Conservation (phyloP, 768 basidiomycete species). For the Boletellus ananas region DNA sequence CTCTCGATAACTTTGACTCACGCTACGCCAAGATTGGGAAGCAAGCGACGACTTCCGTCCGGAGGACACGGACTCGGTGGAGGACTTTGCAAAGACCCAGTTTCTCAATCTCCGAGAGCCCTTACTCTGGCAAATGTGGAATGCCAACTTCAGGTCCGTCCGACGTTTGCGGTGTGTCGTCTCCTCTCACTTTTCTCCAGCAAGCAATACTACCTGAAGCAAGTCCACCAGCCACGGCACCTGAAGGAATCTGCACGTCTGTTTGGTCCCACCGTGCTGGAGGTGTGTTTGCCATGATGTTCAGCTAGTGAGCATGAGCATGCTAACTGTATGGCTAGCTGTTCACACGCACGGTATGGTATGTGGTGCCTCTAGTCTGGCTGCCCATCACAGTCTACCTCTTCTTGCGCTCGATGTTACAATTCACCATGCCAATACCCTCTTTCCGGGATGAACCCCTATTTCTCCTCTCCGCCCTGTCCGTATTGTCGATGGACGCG, state of each 20-base stretch:
- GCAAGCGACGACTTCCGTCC: slow-evolving; percentile 88
- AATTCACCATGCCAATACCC: slow-evolving; percentile 72
- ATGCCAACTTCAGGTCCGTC: slow-evolving; percentile 73
- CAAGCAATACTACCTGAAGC: slow-evolving; percentile 93
- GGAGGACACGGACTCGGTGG: slow-evolving; percentile 75
- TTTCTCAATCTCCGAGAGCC: slow-evolving; percentile 91
- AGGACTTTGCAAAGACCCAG: slow-evolving; percentile 84
- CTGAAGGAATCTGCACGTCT: slow-evolving; percentile 78
- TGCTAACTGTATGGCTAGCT: slow-evolving; percentile 40
- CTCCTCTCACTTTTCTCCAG: slow-evolving; percentile 34
- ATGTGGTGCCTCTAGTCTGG: slow-evolving; percentile 90
- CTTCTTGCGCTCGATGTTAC: slow-evolving; percentile 74
- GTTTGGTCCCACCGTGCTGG: slow-evolving; percentile 78
- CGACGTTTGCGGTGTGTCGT: neutral
- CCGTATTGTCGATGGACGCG: slow-evolving; percentile 46
- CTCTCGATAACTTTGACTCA: slow-evolving; percentile 8
- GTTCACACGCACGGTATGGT: slow-evolving; percentile 88
- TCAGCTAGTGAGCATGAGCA: neutral
- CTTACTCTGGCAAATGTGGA: slow-evolving; percentile 82
- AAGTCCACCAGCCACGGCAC: slow-evolving; percentile 96
- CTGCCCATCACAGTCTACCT: slow-evolving; percentile 79
- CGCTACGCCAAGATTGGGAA: slow-evolving; percentile 66
- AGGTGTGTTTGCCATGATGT: slow-evolving; percentile 44
- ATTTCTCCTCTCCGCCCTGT: slow-evolving; percentile 49
- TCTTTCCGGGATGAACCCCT: slow-evolving; percentile 54